Evolutionary conservation across 768 basidiomycete species (phyloP).

Genomic region (Gymnopilus dilepis): DNA sequence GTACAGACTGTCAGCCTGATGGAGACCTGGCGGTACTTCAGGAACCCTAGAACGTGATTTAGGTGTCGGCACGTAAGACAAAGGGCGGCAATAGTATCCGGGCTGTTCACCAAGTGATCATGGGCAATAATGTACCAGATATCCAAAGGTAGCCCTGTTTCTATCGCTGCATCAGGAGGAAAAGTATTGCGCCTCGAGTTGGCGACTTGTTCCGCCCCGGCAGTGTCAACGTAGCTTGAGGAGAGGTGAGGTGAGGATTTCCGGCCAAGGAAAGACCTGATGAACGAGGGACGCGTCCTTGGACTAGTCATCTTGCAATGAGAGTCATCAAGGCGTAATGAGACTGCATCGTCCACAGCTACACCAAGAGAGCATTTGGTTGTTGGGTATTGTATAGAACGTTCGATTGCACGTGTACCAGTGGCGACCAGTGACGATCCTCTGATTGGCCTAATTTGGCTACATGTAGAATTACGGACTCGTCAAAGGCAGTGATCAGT

Average conservation of each 20-base stretch:
- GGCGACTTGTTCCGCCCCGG: neutral
- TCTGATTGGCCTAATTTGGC: neutral
- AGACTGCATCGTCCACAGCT: neutral
- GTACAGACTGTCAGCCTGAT: neutral
- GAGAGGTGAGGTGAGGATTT: neutral
- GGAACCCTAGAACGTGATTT: neutral
- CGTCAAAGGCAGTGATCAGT: no score
- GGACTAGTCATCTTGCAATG: neutral
- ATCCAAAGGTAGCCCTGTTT: neutral
- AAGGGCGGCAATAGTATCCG: neutral
- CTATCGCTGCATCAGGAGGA: neutral
- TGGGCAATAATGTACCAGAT: neutral
- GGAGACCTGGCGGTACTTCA: neutral
- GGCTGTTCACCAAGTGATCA: neutral
- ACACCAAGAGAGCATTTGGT: no score
- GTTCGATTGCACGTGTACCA: no score
- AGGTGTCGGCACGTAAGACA: neutral
- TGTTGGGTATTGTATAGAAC: no score
- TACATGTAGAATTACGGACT: no score
- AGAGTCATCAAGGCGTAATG: neutral
- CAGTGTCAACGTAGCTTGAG: neutral
- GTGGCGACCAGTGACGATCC: no score
- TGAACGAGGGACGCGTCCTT: neutral
- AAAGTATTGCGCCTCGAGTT: neutral
- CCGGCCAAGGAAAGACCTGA: neutral